Evolutionary conservation across 2,329 filamentous ascomycete species (phyloP).

Genomic region (Cladosporium sphaerospermum): DNA sequence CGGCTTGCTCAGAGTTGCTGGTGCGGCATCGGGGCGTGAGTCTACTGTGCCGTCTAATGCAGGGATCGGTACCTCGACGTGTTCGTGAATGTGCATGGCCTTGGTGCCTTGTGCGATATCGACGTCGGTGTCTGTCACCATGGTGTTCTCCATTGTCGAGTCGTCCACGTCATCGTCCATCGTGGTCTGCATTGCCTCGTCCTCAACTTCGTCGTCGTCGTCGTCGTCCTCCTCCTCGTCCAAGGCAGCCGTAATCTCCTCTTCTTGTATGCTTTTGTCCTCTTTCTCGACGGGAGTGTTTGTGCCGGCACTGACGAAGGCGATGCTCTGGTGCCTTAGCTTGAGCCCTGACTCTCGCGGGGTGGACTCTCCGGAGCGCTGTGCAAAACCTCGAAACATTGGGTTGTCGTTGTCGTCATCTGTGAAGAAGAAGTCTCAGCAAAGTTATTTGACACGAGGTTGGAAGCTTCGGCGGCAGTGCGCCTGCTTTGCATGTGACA

Average conservation of each 20-base stretch:
- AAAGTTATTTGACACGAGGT: background rate
- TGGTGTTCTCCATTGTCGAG: slow-evolving; percentile 22
- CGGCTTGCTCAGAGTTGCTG: slow-evolving; percentile 2
- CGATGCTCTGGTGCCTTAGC: slow-evolving; percentile 50
- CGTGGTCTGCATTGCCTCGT: background rate
- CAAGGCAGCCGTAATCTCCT: slow-evolving; percentile 11
- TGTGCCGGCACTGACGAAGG: slow-evolving; percentile 56
- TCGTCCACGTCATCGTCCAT: slow-evolving; percentile 6
- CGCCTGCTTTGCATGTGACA: background rate
- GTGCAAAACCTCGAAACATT: slow-evolving; percentile 27
- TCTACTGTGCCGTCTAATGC: slow-evolving; percentile 6
- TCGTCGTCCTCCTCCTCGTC: slow-evolving; percentile 18
- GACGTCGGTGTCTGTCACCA: slow-evolving; percentile 26
- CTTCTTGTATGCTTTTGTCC: slow-evolving; percentile 17
- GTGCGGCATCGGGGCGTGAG: background rate
- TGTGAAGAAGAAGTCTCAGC: slow-evolving; percentile 3
- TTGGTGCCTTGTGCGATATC: slow-evolving; percentile 21
- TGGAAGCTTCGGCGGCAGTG: background rate
- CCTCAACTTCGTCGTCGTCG: slow-evolving; percentile 20
- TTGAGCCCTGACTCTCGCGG: slow-evolving; percentile 43
- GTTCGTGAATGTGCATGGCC: slow-evolving; percentile 11
- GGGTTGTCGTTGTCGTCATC: slow-evolving; percentile 6
- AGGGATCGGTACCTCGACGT: background rate
- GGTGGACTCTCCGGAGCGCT: slow-evolving; percentile 17
- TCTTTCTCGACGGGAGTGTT: slow-evolving; percentile 31